Percentiles rank a stretch among this genome's conserved stretches.
Evolutionary conservation across 306 rosid genomes (phyloP).

Genomic region (Lagenaria siceraria): DNA sequence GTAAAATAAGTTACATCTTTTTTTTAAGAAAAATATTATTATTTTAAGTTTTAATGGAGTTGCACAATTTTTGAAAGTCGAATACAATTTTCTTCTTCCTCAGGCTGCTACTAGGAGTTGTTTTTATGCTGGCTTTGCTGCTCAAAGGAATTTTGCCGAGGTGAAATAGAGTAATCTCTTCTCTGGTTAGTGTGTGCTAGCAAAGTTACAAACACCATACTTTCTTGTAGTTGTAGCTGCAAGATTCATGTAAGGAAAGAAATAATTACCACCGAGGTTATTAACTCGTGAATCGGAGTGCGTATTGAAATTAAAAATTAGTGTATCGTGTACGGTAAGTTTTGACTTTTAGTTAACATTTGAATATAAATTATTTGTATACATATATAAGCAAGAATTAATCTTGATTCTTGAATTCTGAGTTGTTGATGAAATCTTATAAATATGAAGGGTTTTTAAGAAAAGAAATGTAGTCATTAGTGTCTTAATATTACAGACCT

Average conservation of each 20-base stretch:
- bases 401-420: no score
- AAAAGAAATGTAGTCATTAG: no score
- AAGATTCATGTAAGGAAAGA: background rate
- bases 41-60: background rate
- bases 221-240: background rate
- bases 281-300: no score
- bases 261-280: no score
- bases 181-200: background rate
- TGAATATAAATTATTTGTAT: no score
- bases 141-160: conserved; percentile 98
- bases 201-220: background rate
- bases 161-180: conserved; percentile 21
- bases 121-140: conserved; percentile 97
- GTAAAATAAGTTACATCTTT: background rate
- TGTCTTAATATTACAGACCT: no score
- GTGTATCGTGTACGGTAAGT: no score
- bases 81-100: conserved; percentile 16
- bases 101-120: conserved; percentile 98
- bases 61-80: conserved; percentile 5
- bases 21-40: background rate
- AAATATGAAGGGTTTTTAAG: no score
- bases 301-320: no score
- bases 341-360: no score
- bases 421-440: no score
- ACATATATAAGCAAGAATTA: no score